Conservation (phyloP, 805 yeast genomes). For the Pichia nanzhaoensis region DNA sequence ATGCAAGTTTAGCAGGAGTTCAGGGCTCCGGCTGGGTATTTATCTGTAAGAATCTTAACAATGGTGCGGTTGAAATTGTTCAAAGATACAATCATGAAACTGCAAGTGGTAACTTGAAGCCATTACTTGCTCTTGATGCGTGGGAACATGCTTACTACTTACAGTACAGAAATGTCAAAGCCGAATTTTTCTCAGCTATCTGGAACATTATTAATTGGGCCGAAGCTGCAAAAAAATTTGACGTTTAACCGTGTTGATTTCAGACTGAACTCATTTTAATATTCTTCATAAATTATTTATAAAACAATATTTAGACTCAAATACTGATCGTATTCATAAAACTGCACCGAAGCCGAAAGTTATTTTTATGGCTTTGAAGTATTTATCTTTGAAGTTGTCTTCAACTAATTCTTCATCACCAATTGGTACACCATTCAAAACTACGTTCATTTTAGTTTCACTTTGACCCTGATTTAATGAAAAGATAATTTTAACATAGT, state of each 20-base stretch:
- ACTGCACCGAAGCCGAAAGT: constrained; percentile 97
- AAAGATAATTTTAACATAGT: constrained; percentile 63
- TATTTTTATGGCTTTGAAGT: constrained; percentile 79
- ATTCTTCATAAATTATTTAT: too few relatives aligned
- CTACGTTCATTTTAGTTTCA: constrained; percentile 75
- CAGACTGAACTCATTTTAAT: too few relatives aligned
- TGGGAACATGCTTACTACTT: constrained; percentile 97
- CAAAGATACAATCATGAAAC: constrained; percentile 86
- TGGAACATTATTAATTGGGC: constrained; percentile 95
- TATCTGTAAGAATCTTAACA: constrained; percentile 71
- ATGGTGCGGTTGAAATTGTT: constrained; percentile 70
- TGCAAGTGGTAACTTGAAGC: constrained; percentile 59
- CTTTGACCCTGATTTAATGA: constrained; percentile 69
- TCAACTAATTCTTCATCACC: constrained; percentile 91
- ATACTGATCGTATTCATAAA: too few relatives aligned
- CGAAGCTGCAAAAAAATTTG: constrained; percentile 74
- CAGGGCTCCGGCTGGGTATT: constrained; percentile 98
- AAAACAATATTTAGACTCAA: too few relatives aligned
- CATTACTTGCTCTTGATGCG: constrained; percentile 85
- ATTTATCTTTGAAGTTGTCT: constrained; percentile 81
- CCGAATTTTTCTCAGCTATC: constrained; percentile 84
- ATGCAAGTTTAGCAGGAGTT: constrained; percentile 71
- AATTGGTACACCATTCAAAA: constrained; percentile 84
- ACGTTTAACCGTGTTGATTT: constrained; percentile 24
- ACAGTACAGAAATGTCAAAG: constrained; percentile 89